Conservation (phyloP, 768 basidiomycete species). For the Royoungia palumana region DNA sequence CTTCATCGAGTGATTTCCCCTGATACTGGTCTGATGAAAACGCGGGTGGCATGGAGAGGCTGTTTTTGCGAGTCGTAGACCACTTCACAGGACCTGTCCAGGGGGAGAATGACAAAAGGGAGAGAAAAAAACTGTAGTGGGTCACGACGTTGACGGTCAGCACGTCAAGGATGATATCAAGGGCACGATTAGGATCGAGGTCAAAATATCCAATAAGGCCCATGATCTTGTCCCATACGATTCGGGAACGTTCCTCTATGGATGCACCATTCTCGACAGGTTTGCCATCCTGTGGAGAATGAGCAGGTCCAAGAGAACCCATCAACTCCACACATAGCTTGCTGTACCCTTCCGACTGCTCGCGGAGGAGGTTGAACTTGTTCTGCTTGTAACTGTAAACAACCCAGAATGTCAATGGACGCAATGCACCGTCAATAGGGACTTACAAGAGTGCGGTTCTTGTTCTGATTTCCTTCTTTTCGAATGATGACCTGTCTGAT, state of each 20-base stretch:
- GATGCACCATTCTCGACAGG: slow-evolving; percentile 56
- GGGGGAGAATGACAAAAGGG: slow-evolving; percentile 80
- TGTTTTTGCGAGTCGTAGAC: slow-evolving; percentile 22
- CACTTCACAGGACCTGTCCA: slow-evolving; percentile 64
- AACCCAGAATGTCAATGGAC: slow-evolving; percentile 1
- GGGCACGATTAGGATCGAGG: slow-evolving; percentile 88
- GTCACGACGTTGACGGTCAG: slow-evolving; percentile 77
- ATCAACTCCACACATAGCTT: slow-evolving; percentile 85
- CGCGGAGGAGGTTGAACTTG: slow-evolving; percentile 96
- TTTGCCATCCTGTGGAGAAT: slow-evolving; percentile 62
- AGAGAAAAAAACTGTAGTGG: slow-evolving; percentile 87
- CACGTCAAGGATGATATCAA: slow-evolving; percentile 92
- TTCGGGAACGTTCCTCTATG: slow-evolving; percentile 62
- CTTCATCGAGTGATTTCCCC: slow-evolving; percentile 65
- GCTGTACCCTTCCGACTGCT: slow-evolving; percentile 97
- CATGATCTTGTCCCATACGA: slow-evolving; percentile 80
- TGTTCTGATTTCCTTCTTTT: slow-evolving; percentile 78
- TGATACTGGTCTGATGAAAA: slow-evolving; percentile 41
- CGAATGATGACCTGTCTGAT: slow-evolving; percentile 59
- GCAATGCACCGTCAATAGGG: not conserved
- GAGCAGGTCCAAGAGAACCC: slow-evolving; percentile 70
- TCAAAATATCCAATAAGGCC: slow-evolving; percentile 95
- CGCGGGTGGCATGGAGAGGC: slow-evolving; percentile 37
- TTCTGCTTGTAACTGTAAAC: slow-evolving; percentile 87
- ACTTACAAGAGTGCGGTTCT: slow-evolving; percentile 81